Evolutionary conservation across 1,284 basidiomycete genomes (phyloP).

Genomic region (Dichomitus squalens): DNA sequence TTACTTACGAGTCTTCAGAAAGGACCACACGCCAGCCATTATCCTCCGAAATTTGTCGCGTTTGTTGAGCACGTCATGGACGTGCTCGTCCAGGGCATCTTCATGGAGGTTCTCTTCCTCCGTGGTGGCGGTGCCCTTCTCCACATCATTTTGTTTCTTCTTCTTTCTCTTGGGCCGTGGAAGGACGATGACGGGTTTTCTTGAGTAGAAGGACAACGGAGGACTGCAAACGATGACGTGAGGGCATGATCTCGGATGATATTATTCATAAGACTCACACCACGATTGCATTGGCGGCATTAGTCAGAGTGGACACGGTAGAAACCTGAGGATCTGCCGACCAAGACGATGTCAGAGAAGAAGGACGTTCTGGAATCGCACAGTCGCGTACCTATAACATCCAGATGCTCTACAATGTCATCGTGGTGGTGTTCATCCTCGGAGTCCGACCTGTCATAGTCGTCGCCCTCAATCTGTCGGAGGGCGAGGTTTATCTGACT

Average conservation of each 20-base stretch:
- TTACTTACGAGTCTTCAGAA: slow-evolving; percentile 68
- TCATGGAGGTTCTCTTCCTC: slow-evolving; percentile 38
- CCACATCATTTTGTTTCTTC: slow-evolving; percentile 29
- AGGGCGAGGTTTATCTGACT: slow-evolving; percentile 34
- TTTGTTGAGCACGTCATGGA: slow-evolving; percentile 74
- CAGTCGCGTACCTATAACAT: slow-evolving; percentile 63
- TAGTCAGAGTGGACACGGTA: slow-evolving; percentile 70
- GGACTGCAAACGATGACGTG: slow-evolving; percentile 44
- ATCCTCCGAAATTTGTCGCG: slow-evolving; percentile 64
- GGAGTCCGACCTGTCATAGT: slow-evolving; percentile 12
- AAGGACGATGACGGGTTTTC: slow-evolving; percentile 68
- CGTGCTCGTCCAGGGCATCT: slow-evolving; percentile 76
- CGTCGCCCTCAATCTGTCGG: slow-evolving; percentile 19
- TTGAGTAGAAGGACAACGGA: slow-evolving; percentile 66
- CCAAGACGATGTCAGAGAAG: not conserved
- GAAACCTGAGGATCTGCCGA: slow-evolving; percentile 71
- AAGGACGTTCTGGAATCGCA: too few species aligned
- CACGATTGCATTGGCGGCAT: slow-evolving; percentile 79
- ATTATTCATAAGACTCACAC: slow-evolving; percentile 43
- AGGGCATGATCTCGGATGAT: not conserved
- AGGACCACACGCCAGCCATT: slow-evolving; percentile 78
- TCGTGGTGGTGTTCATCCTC: slow-evolving; percentile 56
- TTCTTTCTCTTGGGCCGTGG: slow-evolving; percentile 31
- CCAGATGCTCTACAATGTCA: slow-evolving; percentile 76
- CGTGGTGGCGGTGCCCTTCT: slow-evolving; percentile 32